Evolutionary conservation across 1,284 basidiomycete genomes (phyloP).

Genomic region (Ganoderma lucidum): DNA sequence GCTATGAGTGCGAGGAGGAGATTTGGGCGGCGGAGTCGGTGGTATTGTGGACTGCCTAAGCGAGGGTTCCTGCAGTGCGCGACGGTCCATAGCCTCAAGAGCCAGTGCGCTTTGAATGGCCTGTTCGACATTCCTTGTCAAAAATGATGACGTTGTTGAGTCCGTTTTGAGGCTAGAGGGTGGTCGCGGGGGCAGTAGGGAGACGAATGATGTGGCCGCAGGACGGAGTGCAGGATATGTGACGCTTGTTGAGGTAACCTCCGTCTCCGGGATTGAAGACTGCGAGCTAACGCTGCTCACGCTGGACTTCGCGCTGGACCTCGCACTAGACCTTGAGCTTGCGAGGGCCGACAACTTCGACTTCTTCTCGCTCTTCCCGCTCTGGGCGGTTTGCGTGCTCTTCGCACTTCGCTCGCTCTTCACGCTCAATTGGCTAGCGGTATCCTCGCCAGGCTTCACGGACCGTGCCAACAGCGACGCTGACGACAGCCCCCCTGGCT

Average conservation of each 20-base stretch:
- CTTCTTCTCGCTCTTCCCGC: conserved; percentile 43
- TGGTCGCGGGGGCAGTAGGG: conserved; percentile 36
- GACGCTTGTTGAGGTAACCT: conserved; percentile 45
- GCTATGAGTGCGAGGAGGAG: conserved; percentile 7
- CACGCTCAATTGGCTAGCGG: conserved; percentile 39
- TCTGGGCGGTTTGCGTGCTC: conserved; percentile 39
- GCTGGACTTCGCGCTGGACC: conserved; percentile 33
- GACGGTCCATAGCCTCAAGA: conserved; percentile 40
- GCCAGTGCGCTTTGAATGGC: conserved; percentile 64
- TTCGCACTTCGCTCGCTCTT: conserved; percentile 37
- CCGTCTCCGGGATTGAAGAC: conserved; percentile 54
- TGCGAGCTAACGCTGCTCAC: conserved; percentile 53
- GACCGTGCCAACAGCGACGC: conserved; percentile 34
- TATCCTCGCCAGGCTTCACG: conserved; percentile 19
- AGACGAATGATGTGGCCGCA: conserved; percentile 59
- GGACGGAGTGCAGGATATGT: conserved; percentile 76
- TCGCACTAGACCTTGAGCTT: conserved; percentile 53
- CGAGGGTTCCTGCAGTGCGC: conserved; percentile 7
- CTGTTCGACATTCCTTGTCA: conserved; percentile 55
- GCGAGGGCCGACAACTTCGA: conserved; percentile 72
- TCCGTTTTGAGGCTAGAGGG: conserved; percentile 27
- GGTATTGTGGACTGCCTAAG: conserved; percentile 15
- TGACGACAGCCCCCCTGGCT: conserved; percentile 30
- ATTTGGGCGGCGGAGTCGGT: conserved; percentile 21
- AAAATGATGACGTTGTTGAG: conserved; percentile 50